Evolutionary conservation across 805 yeast species (phyloP).

Genomic region (Candida bentonensis): DNA sequence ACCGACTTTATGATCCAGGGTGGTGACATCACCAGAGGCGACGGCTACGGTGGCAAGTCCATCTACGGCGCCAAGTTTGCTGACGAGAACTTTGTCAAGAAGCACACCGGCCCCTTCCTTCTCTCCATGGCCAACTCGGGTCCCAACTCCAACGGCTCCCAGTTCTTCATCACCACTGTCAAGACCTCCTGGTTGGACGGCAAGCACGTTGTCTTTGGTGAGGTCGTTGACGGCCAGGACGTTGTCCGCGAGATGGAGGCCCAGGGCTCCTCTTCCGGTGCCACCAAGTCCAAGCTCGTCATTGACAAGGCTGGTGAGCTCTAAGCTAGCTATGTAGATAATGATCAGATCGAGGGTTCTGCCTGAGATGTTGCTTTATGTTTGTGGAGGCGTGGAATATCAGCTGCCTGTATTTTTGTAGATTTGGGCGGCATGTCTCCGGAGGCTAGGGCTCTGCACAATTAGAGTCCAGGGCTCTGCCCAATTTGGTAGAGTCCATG

Average conservation of each 20-base stretch:
- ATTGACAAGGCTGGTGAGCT: slow-evolving; percentile 53
- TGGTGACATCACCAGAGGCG: slow-evolving; percentile 74
- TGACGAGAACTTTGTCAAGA: slow-evolving; percentile 64
- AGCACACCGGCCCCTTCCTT: slow-evolving; percentile 69
- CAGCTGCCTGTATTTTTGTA: too few relatives aligned
- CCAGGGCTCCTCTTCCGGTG: slow-evolving; percentile 54
- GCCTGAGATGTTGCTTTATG: too few relatives aligned
- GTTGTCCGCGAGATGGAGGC: slow-evolving; percentile 75
- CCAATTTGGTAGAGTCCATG: too few relatives aligned
- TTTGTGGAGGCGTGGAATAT: too few relatives aligned
- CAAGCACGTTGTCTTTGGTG: slow-evolving; percentile 91
- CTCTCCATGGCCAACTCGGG: slow-evolving; percentile 97
- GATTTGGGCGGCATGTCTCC: too few relatives aligned
- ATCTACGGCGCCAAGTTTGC: slow-evolving; percentile 61
- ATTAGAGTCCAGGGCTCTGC: too few relatives aligned
- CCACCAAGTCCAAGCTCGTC: slow-evolving; percentile 48
- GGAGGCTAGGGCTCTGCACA: too few relatives aligned
- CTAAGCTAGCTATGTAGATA: slow-evolving; percentile 17
- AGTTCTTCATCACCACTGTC: slow-evolving; percentile 90
- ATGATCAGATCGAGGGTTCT: too few relatives aligned
- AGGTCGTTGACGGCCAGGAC: slow-evolving; percentile 73
- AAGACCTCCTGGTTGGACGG: slow-evolving; percentile 84
- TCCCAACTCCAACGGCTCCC: slow-evolving; percentile 96
- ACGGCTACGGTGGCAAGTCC: slow-evolving; percentile 87
- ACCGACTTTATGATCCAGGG: slow-evolving; percentile 97